These are phyloP conservation scores for Ilex aquifolium DNA, from an alignment of 257 asterid genomes.

Conservation along the genomic window DNA sequence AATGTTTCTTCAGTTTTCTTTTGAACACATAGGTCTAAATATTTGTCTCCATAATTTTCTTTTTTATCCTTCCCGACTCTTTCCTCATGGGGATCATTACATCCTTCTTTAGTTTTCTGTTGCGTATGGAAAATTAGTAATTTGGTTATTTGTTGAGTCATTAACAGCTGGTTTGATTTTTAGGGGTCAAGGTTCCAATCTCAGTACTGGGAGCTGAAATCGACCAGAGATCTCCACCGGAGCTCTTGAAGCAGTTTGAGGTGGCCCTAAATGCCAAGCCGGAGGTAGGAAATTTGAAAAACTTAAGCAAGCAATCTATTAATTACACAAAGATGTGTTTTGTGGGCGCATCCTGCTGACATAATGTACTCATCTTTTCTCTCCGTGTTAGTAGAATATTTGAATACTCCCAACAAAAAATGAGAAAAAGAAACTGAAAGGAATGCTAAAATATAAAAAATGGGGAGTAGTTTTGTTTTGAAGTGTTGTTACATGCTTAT, in stretches of 20 bases:
- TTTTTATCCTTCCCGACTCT: neutral
- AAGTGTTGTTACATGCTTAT: too few species aligned
- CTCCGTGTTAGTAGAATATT: too few species aligned
- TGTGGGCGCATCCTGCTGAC: too few species aligned
- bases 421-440: neutral
- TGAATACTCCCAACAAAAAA: too few species aligned
- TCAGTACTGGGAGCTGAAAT: constrained; percentile 60
- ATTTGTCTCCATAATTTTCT: too few species aligned
- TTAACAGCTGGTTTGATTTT: neutral
- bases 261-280: constrained; percentile 36
- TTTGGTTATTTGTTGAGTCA: neutral
- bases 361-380: too few species aligned
- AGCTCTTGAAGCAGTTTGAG: constrained; percentile 42
- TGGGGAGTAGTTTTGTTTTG: neutral
- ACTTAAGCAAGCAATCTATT: too few species aligned
- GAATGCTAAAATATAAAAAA: neutral
- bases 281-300: constrained; percentile 28
- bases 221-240: constrained; percentile 37
- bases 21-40: too few species aligned
- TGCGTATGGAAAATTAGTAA: neutral
- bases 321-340: too few species aligned
- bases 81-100: too few species aligned
- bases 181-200: constrained; percentile 60
- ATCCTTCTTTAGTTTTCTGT: neutral
- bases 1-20: neutral